Evolutionary conservation across 2,329 filamentous ascomycete species (phyloP), one percentile per base, ranked within the genome.

Genomic region (Paraphoma chrysanthemicola): DNA sequence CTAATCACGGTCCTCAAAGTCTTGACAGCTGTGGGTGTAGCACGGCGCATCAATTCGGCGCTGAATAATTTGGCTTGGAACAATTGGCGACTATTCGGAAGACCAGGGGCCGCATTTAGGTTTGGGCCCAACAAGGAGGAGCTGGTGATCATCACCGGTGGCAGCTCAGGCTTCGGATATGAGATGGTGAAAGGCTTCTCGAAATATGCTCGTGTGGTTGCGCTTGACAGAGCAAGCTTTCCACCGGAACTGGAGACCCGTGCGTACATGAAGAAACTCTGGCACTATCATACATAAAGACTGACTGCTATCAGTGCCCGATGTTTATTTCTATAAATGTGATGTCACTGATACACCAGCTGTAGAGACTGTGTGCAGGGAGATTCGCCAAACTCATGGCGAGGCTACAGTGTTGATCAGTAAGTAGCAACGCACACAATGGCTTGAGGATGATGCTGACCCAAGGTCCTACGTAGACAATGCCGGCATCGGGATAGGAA

Each of bases 51-150:
- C 17, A 69, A 67, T 39, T 17, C 46, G 16, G 60, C 54, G 0
- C 44, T 72, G 31, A 71, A 70, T 38, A 33, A 57, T 1, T 43
- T 68, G 31, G 70, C 70, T 9, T 62, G 65, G 51, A 72, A 80
- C 66, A 76, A 78, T 53, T 80, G 77, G 73, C 52, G 76, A 71
- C 51, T 50, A 1, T 47, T 71, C 2, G 44, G 57, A 1, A 60
- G 75, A 69, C 58, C 48, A 12, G 66, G 68, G 4, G 59, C 59
- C 14, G 50, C 57, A 0, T 71, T 68, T 48, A 38, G 54, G 16
- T 71, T 71, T 18, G 66, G 68, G 1, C 56, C 52, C 0, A 44
- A n/a, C 11, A 70, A 68, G 47, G 48, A 61, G 29, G 70, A 74
- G 53, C 14, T 73, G 14, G 60, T 71, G 17, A 50, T 74, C 1